These are phyloP conservation scores for Eimeria acervulina DNA, from an alignment of 169 alveolate genomes.

Conservation along the genomic window DNA sequence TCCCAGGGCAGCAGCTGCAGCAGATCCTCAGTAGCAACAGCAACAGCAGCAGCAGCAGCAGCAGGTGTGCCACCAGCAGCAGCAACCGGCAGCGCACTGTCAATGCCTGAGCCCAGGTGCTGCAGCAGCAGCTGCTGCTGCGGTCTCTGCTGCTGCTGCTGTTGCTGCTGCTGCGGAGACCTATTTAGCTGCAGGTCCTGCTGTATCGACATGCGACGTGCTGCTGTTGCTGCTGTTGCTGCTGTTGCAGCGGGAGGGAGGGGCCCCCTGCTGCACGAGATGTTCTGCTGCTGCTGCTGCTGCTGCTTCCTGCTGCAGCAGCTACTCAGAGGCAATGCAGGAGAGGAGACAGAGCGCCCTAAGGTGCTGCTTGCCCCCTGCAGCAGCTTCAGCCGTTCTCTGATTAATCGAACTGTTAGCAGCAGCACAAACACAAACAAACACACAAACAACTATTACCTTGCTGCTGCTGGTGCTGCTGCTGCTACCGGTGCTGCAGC, in stretches of 20 bases:
- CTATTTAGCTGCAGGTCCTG: background rate
- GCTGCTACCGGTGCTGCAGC: background rate
- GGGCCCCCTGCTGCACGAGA: too few species aligned
- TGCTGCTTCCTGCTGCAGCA: background rate
- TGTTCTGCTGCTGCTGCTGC: background rate
- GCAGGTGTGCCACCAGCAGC: background rate
- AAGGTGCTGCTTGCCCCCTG: background rate
- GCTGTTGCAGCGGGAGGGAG: too few species aligned
- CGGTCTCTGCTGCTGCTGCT: background rate
- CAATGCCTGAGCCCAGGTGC: conserved; percentile 20
- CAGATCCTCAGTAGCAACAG: conserved; percentile 6
- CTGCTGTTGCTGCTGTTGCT: background rate
- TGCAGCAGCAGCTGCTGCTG: conserved; percentile 22
- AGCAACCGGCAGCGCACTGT: conserved; percentile 85
- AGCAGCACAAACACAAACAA: background rate
- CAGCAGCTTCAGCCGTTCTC: background rate
- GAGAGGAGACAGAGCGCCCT: background rate
- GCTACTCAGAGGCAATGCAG: background rate
- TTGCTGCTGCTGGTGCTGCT: background rate
- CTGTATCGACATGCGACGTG: background rate
- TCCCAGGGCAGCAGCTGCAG: too few species aligned
- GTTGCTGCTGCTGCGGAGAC: background rate
- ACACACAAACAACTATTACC: background rate
- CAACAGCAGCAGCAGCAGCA: background rate
- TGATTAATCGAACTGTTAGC: background rate